Evolutionary conservation across 208 protist genomes (phyloP), one percentile per base, ranked within the genome.

Genomic region (Trypanosoma rangeli): DNA sequence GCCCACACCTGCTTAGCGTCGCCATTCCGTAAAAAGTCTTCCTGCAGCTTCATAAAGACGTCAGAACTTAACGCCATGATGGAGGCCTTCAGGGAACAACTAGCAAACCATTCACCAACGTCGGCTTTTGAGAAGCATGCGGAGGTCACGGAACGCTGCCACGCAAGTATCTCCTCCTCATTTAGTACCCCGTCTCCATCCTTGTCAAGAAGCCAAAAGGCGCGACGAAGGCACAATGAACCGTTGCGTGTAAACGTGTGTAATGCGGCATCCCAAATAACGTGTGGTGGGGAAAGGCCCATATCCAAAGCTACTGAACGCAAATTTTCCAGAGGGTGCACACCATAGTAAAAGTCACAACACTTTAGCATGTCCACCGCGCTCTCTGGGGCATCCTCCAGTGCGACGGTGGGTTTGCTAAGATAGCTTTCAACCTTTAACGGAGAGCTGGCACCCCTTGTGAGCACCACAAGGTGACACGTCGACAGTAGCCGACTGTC

Each of bases 131-230:
- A 69, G 55, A 80, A 82, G 44, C 49, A 71, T 0, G 66, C 46
- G 0, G 84, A 81, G 39, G 77, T 67, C 16, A 86, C 76, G 58
- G 78, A 78, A 39, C 79, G 76, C 28, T 81, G 79, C 88, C 89
- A 97, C 33, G 67, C 75, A 22, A 84, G 28, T 35, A 97, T 13
- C 57, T 94, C 92, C 18, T 85, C 80, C 33, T 76, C 28, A 29
- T 79, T 75, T 33, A 97, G 74, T 15, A 84, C 28, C 0, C 81
- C 89, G 61, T 92, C 87, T 26, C 72, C 56, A 82, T 97, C 87
- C 54, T 82, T 84, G 74, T 94, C 89, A 7, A 93, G 66, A 37
- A 93, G 76, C 89, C 92, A 97, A 74, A 97, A 94, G 16, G 87
- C 85, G 15, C 92, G 80, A 24, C 82, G 64, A 15, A 90, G 64